phyloP scores from a whole-genome alignment of 345 rosid species.

The Salix udensis region DNA sequence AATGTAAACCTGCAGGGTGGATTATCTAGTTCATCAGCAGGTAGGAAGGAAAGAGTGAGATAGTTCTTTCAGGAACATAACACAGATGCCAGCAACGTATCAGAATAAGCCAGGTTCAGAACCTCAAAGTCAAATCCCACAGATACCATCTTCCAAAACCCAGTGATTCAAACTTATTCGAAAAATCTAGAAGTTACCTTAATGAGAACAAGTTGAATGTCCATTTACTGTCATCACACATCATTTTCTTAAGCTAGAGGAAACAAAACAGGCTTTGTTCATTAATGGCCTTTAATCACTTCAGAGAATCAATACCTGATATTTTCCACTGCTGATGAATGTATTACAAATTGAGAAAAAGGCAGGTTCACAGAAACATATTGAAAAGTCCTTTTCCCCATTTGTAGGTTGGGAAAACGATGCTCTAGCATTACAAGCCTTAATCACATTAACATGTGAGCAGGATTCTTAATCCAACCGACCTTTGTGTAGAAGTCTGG shows the following conservation, averaged over 20 bases:
- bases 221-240: not conserved
- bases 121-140: not conserved
- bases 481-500: constrained; percentile 70
- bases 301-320: not conserved
- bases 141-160: not conserved
- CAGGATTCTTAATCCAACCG: constrained; percentile 6
- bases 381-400: not conserved
- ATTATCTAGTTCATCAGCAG: not conserved
- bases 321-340: too few relatives aligned
- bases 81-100: not conserved
- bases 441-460: not conserved
- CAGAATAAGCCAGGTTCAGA: not conserved
- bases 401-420: not conserved
- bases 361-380: not conserved
- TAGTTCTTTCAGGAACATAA: not conserved
- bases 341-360: not conserved
- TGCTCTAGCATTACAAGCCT: not conserved
- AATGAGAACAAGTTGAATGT: not conserved
- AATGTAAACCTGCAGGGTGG: constrained; percentile 25
- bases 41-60: not conserved
- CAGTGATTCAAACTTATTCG: not conserved
- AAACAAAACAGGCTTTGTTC: not conserved
- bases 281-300: not conserved
- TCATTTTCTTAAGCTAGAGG: not conserved
- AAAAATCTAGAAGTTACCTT: not conserved